Evolutionary conservation across 768 basidiomycete species (phyloP).

Genomic region (Boletus reticuloceps): DNA sequence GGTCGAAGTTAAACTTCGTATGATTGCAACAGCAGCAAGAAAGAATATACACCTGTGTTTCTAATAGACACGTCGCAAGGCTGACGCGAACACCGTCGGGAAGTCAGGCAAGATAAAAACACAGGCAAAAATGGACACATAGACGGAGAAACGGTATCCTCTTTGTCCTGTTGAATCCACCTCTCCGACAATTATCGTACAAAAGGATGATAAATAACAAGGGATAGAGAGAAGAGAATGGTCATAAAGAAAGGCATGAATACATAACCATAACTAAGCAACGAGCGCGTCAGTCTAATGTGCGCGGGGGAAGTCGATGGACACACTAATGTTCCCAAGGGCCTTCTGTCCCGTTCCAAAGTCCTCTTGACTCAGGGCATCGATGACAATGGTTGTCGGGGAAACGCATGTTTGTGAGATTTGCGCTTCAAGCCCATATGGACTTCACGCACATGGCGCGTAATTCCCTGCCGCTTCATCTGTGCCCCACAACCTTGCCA

Average conservation of each 20-base stretch:
- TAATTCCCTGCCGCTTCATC: conserved; percentile 4
- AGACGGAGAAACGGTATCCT: neutral
- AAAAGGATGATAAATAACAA: neutral
- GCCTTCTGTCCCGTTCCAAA: neutral
- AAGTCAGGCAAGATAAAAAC: no score
- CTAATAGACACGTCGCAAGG: no score
- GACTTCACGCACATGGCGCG: conserved; percentile 15
- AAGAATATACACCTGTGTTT: no score
- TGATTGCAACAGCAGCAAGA: no score
- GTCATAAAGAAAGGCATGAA: neutral
- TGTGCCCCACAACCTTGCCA: conserved; percentile 1
- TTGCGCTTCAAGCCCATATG: conserved; percentile 14
- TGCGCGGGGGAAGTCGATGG: neutral
- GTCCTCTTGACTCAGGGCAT: neutral
- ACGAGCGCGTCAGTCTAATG: neutral
- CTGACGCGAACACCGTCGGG: no score
- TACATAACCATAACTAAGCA: neutral
- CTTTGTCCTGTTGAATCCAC: neutral
- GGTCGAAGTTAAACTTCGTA: no score
- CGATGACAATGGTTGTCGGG: neutral
- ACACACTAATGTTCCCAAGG: neutral
- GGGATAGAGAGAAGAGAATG: neutral
- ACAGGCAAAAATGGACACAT: neutral
- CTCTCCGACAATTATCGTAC: conserved; percentile 3
- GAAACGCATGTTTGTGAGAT: neutral